Evolutionary conservation across 352 stramenopile species (phyloP), one percentile per base, ranked within the genome.

Genomic region (Phytophthora tubulina): DNA sequence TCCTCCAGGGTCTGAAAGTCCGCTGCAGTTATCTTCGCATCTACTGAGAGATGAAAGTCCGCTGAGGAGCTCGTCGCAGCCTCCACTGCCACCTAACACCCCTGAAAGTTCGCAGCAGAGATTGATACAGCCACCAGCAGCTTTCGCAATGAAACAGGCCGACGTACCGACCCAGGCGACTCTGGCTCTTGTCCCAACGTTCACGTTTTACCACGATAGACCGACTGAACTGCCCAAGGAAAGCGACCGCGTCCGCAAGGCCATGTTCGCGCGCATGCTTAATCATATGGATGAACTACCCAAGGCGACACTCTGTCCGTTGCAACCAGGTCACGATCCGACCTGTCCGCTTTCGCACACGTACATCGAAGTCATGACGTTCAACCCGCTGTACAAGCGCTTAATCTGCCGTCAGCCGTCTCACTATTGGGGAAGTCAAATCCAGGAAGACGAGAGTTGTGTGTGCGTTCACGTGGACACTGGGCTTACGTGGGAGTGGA

Each of bases 321-420:
- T 74, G 3, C 59, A 54, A 35, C 61, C n/a, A 45, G 59, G 68
- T 14, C 62, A 79, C 33, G 73, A 81, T 49, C 50, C 58, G 27
- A 46, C 56, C 0, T 88, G 80, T 17, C 57, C 50, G 42, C 60
- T 76, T 3, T 84, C 80, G 61, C 80, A 88, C 54, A 75, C 75
- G 48, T 85, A 85, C 51, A 45, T 80, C 6, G 80, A 88, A 48
- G 78, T 88, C 15, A 88, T 88, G 80, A 52, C 69, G 49, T 88
- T 81, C 67, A 88, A 88, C 33, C 80, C 80, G 45, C 49, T 85
- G 31, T 88, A 79, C 63, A 88, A 88, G 67, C 75, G 76, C 6
- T 52, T 88, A 48, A 59, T 75, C 31, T 88, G 80, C 55, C 70
- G 72, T 10, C 80, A 88, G 42, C 53, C 67, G 1, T 76, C 67